phyloP scores from a whole-genome alignment of 2,329 filamentous ascomycete genomes.

The Grosmannia clavigera region DNA sequence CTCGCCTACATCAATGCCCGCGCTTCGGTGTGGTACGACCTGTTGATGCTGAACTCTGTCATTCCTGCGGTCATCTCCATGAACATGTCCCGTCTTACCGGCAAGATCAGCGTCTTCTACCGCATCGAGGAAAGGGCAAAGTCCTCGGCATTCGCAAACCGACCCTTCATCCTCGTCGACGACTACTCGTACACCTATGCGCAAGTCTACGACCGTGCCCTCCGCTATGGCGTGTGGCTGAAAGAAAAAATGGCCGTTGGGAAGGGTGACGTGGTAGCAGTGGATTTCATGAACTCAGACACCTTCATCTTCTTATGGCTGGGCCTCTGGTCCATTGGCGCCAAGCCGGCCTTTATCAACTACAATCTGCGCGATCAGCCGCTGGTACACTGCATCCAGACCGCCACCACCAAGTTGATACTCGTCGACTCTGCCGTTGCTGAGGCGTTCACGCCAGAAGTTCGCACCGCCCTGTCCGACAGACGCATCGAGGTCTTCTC shows the following conservation, averaged over 20 bases:
- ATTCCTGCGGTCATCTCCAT: constrained; percentile 31
- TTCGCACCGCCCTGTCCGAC: constrained; percentile 34
- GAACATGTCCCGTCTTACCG: constrained; percentile 37
- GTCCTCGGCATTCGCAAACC: constrained; percentile 34
- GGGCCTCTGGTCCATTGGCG: constrained; percentile 73
- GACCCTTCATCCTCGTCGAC: constrained; percentile 54
- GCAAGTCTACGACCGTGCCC: constrained; percentile 56
- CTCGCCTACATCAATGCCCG: constrained; percentile 72
- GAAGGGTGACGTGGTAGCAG: constrained; percentile 63
- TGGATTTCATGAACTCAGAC: constrained; percentile 74
- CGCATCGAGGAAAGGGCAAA: constrained; percentile 54
- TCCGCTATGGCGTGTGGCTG: constrained; percentile 68
- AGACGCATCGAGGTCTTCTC: constrained; percentile 53
- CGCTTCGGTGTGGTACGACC: constrained; percentile 54
- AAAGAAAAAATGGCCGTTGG: constrained; percentile 50
- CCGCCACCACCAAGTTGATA: constrained; percentile 53
- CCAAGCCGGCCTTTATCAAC: constrained; percentile 76
- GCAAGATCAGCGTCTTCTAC: constrained; percentile 64
- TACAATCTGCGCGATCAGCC: constrained; percentile 66
- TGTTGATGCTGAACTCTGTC: constrained; percentile 42
- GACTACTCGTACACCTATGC: constrained; percentile 60
- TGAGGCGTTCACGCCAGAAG: constrained; percentile 43
- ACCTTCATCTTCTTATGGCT: constrained; percentile 63
- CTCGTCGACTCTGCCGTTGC: constrained; percentile 53
- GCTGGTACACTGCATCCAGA: constrained; percentile 60